phyloP scores from a whole-genome alignment of 352 stramenopile genomes.

The Pythium utonaiense region DNA sequence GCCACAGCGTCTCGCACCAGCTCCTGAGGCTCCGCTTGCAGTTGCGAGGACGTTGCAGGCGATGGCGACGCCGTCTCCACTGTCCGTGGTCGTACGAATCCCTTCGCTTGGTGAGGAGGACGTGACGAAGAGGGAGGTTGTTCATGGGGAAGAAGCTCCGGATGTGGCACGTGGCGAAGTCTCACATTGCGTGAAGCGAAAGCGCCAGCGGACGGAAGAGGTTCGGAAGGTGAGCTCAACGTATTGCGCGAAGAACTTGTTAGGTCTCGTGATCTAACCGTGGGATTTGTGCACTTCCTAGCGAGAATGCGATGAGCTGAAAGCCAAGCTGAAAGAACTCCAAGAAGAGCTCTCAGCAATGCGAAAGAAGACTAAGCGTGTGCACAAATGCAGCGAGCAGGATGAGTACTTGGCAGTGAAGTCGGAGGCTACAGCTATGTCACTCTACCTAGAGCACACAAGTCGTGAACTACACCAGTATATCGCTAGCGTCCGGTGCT shows the following conservation, averaged over 20 bases:
- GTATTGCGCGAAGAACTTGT: not conserved
- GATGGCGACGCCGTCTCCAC: not conserved
- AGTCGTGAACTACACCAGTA: conserved; percentile 3
- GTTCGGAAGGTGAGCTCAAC: conserved; percentile 1
- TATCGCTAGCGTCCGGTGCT: conserved; percentile 5
- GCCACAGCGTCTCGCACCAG: not conserved
- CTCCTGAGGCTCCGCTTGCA: not conserved
- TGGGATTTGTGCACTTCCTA: not conserved
- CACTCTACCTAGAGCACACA: not conserved
- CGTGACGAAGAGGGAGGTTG: not conserved
- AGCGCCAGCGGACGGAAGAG: conserved; percentile 12
- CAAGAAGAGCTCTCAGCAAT: conserved; percentile 6
- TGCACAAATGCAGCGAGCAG: not conserved
- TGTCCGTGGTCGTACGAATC: not conserved
- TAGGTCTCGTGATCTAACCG: not conserved
- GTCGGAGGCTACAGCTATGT: not conserved
- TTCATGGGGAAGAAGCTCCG: not conserved
- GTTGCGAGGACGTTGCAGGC: not conserved
- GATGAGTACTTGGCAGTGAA: not conserved
- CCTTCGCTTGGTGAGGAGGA: not conserved
- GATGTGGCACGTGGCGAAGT: too few species aligned
- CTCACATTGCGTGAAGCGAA: too few species aligned
- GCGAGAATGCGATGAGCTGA: conserved; percentile 5
- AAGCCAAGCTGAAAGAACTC: conserved; percentile 3
- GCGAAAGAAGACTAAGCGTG: not conserved